These are phyloP conservation scores for Lantana camara DNA, from an alignment of 257 asterid species.

Conservation along the genomic window DNA sequence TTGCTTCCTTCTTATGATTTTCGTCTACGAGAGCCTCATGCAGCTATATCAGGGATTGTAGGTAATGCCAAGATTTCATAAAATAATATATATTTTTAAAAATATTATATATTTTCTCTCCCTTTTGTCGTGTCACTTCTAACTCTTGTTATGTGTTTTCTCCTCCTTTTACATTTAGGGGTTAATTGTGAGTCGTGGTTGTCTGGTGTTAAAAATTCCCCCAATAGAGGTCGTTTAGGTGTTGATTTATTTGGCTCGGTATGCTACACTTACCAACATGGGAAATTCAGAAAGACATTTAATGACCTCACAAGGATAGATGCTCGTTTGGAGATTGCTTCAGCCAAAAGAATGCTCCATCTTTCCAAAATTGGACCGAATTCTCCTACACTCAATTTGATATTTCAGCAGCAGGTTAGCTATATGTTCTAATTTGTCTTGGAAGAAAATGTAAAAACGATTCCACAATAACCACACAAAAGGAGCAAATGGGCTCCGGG, in stretches of 20 bases:
- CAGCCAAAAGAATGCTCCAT: constrained; percentile 39
- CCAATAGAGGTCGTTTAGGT: constrained; percentile 41
- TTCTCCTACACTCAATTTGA: constrained; percentile 49
- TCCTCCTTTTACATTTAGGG: constrained; percentile 35
- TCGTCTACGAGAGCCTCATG: constrained; percentile 62
- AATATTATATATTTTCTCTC: neutral
- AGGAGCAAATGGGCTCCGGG: no score
- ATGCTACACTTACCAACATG: constrained; percentile 60
- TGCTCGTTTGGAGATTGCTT: constrained; percentile 56
- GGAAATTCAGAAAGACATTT: constrained; percentile 42
- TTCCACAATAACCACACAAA: no score
- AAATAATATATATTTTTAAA: neutral
- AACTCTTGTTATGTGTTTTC: neutral
- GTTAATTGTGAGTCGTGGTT: constrained; percentile 58
- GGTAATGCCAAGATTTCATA: constrained; percentile 38
- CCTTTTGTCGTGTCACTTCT: neutral
- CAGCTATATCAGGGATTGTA: constrained; percentile 64
- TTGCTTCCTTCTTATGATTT: constrained; percentile 52
- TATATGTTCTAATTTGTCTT: neutral
- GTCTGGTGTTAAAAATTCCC: constrained; percentile 31
- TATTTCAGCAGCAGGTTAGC: constrained; percentile 70
- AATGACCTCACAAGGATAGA: constrained; percentile 64
- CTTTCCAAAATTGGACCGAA: constrained; percentile 26
- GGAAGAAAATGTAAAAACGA: neutral
- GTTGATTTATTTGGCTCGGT: constrained; percentile 55